Percentiles rank a stretch among this genome's conserved stretches.
phyloP scores from a whole-genome alignment of 2,329 filamentous ascomycete species.

The Rhynchosporium agropyri region DNA sequence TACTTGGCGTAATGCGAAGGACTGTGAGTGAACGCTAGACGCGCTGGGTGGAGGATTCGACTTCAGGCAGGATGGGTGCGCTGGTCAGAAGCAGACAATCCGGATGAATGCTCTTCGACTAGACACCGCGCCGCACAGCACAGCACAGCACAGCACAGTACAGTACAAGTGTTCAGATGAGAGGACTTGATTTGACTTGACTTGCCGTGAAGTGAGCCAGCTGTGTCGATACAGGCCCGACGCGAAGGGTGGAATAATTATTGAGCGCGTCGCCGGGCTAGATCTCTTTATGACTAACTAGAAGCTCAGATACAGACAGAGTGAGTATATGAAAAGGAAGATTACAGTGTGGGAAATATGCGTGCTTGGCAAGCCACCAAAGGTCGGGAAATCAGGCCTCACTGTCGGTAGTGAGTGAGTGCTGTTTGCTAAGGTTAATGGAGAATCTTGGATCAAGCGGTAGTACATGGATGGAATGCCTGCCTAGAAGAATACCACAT shows the following conservation, averaged over 20 bases:
- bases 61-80: slow-evolving; percentile 20
- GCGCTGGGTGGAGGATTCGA: slow-evolving; percentile 7
- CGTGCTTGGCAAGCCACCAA: slow-evolving; percentile 17
- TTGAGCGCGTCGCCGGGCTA: slow-evolving; percentile 1
- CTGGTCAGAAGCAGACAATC: background rate
- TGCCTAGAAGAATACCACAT: too few relatives aligned
- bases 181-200: slow-evolving; percentile 5
- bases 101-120: slow-evolving; percentile 5
- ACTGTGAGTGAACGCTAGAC: slow-evolving; percentile 10
- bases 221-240: slow-evolving; percentile 1
- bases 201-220: background rate
- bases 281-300: slow-evolving; percentile 1
- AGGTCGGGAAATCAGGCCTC: slow-evolving; percentile 1
- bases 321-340: background rate
- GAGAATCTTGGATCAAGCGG: slow-evolving; percentile 1
- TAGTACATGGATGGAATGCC: too few relatives aligned
- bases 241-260: slow-evolving; percentile 11
- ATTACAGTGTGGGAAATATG: background rate
- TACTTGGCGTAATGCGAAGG: background rate
- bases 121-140: slow-evolving; percentile 15
- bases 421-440: background rate
- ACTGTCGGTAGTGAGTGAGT: slow-evolving; percentile 12
- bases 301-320: background rate
- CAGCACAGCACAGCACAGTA: slow-evolving; percentile 12
- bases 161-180: background rate